Evolutionary conservation across 2,329 filamentous ascomycete genomes (phyloP).

Genomic region (Amauroascus niger): DNA sequence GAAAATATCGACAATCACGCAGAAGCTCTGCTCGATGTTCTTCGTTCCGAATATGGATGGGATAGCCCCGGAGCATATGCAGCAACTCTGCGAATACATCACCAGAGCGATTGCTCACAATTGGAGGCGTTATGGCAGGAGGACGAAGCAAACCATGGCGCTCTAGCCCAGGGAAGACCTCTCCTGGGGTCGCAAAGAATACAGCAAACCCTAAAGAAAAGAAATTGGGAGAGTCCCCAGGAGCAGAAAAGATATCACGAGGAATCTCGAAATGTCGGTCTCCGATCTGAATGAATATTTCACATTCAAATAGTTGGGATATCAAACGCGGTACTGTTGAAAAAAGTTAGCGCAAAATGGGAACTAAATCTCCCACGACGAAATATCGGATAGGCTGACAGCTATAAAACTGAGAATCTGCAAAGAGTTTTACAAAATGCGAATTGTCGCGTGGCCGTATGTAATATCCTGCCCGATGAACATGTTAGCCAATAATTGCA

Average conservation of each 20-base stretch:
- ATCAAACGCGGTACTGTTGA: constrained; percentile 72
- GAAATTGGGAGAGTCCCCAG: constrained; percentile 90
- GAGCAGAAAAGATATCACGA: constrained; percentile 71
- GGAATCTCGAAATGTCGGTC: constrained; percentile 81
- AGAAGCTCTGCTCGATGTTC: constrained; percentile 67
- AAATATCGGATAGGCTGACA: constrained; percentile 36
- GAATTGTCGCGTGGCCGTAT: constrained; percentile 68
- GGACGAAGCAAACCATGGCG: constrained; percentile 71
- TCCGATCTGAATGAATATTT: constrained; percentile 87
- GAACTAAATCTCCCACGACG: background rate
- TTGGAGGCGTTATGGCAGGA: constrained; percentile 73
- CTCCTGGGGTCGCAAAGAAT: constrained; percentile 70
- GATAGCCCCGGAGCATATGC: constrained; percentile 73
- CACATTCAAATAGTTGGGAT: constrained; percentile 81
- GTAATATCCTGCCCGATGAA: constrained; percentile 57
- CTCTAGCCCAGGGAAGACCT: constrained; percentile 78
- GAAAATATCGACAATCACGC: constrained; percentile 82
- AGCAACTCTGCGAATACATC: constrained; percentile 75
- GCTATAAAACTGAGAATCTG: constrained; percentile 90
- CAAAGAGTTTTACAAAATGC: constrained; percentile 86
- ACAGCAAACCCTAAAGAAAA: constrained; percentile 83
- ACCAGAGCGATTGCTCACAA: constrained; percentile 70
- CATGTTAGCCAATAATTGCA: too few species aligned
- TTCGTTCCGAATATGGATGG: constrained; percentile 64
- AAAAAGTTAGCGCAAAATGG: background rate